phyloP scores from a whole-genome alignment of 331 rosid species.

The Quercus tomentella region DNA sequence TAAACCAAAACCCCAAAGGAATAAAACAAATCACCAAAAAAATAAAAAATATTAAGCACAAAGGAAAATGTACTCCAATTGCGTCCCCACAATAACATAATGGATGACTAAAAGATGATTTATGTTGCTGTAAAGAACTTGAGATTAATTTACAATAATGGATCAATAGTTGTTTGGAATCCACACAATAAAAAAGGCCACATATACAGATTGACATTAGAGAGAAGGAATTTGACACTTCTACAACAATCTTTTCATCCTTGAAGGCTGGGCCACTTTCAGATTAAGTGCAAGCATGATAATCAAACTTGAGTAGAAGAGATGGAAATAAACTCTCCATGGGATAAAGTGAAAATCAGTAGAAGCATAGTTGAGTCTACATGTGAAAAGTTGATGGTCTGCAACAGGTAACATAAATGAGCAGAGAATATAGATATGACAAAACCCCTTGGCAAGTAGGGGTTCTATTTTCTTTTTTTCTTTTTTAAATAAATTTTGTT shows the following conservation, averaged over 20 bases:
- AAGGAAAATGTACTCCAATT: not conserved
- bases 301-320: not conserved
- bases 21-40: not conserved
- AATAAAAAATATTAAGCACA: not conserved
- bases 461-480: no score
- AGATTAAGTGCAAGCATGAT: not conserved
- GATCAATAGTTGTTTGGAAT: not conserved
- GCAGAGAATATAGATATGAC: no score
- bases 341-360: not conserved
- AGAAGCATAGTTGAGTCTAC: not conserved
- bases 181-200: not conserved
- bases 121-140: not conserved
- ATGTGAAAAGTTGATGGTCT: not conserved
- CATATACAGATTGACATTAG: not conserved
- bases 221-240: not conserved
- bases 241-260: conserved; percentile 4
- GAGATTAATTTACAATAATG: not conserved
- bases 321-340: not conserved
- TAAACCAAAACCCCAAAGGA: not conserved
- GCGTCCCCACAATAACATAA: not conserved
- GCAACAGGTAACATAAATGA: no score
- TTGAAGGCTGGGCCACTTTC: not conserved
- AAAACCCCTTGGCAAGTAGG: no score
- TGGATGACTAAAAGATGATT: not conserved
- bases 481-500: no score